Percentiles rank a stretch among this genome's conserved stretches.
Conservation (phyloP, 768 basidiomycete species). For the Pleurotus eryngii region DNA sequence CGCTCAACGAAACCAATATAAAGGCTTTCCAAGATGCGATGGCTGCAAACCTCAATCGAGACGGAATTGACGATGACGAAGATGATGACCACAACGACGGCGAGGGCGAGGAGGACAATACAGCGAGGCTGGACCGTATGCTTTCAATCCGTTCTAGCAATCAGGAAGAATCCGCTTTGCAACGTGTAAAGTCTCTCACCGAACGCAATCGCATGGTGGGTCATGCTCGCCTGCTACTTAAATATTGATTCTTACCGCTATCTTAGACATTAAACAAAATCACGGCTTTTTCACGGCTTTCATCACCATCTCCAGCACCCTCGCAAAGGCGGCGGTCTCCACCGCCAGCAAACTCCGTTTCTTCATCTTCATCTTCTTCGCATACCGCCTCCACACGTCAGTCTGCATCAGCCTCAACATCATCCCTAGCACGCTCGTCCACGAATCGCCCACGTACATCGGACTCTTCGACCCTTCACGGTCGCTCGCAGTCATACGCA, state of each 20-base stretch:
- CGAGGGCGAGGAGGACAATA: constrained; percentile 59
- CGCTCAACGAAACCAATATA: constrained; percentile 38
- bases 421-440: constrained; percentile 11
- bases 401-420: constrained; percentile 23
- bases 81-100: constrained; percentile 43
- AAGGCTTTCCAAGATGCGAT: constrained; percentile 26
- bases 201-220: constrained; percentile 74
- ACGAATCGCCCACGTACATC: constrained; percentile 31
- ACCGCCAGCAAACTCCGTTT: constrained; percentile 15
- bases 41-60: constrained; percentile 8
- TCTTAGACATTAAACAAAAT: constrained; percentile 19
- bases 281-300: constrained; percentile 27
- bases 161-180: constrained; percentile 57
- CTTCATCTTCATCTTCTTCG: constrained; percentile 28
- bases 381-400: constrained; percentile 28
- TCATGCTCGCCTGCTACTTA: constrained; percentile 11
- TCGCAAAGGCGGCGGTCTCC: constrained; percentile 4
- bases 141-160: constrained; percentile 31
- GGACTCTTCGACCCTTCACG: constrained; percentile 19
- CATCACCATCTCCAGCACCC: constrained; percentile 18
- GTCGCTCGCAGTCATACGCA: constrained; percentile 14
- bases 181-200: constrained; percentile 66
- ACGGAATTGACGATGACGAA: constrained; percentile 45
- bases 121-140: constrained; percentile 44
- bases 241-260: constrained; percentile 12